Percentiles rank a stretch among this genome's conserved stretches.
These are phyloP conservation scores for Leucocoprinus sp. DNA, from an alignment of 768 basidiomycete genomes.

Conservation along the genomic window DNA sequence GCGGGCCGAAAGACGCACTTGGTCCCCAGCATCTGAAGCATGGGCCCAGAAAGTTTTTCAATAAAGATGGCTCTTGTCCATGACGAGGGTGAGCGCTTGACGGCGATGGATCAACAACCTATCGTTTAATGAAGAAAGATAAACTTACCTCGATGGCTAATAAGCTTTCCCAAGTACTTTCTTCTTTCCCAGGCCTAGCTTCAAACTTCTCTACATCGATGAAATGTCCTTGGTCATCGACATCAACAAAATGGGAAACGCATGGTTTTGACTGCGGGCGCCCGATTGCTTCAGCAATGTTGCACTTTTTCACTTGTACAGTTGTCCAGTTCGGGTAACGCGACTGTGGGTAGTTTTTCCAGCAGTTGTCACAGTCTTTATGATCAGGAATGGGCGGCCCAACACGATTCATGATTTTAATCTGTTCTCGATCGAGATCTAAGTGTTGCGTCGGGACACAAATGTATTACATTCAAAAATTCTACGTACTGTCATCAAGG, in stretches of 20 bases:
- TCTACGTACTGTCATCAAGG: conserved; percentile 23
- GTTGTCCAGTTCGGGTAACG: conserved; percentile 47
- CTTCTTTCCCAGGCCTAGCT: conserved; percentile 16
- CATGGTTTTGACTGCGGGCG: not conserved
- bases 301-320: conserved; percentile 30
- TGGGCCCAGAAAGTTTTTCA: conserved; percentile 41
- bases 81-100: conserved; percentile 25
- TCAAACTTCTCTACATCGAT: conserved; percentile 19
- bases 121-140: not conserved
- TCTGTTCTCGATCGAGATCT: conserved; percentile 22
- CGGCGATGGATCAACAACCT: not conserved
- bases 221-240: conserved; percentile 30
- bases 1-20: conserved; percentile 26
- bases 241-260: conserved; percentile 32
- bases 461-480: not conserved
- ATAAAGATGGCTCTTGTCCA: conserved; percentile 46
- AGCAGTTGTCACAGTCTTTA: conserved; percentile 19
- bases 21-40: conserved; percentile 53
- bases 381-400: conserved; percentile 23
- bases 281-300: conserved; percentile 20
- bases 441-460: not conserved
- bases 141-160: conserved; percentile 25
- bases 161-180: conserved; percentile 31
- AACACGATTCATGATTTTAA: conserved; percentile 17
- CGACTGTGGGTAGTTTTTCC: conserved; percentile 30